Conservation (phyloP, 1,284 basidiomycete genomes). For the Microbotryomycetes sp. region DNA sequence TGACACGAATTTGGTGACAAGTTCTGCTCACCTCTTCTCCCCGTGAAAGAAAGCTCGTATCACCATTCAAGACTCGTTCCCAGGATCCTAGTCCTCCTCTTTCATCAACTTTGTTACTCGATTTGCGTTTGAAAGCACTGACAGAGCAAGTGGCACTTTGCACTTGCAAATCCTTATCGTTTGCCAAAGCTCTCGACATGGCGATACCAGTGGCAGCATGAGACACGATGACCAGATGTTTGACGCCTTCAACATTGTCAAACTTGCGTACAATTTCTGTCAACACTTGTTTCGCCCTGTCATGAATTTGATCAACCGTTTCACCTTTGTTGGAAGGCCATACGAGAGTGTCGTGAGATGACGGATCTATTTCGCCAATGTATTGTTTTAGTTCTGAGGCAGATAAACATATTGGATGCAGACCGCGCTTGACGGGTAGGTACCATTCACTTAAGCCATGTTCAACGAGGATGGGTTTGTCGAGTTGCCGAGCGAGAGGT, state of each 20-base stretch:
- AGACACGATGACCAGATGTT: conserved; percentile 59
- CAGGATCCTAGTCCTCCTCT: conserved; percentile 5
- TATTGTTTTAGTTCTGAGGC: conserved; percentile 51
- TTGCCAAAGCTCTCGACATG: conserved; percentile 57
- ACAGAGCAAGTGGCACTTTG: conserved; percentile 23
- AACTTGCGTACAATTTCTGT: conserved; percentile 52
- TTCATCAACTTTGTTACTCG: background rate
- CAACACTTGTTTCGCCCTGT: conserved; percentile 54
- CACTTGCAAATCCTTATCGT: conserved; percentile 40
- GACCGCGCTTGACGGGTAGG: conserved; percentile 57
- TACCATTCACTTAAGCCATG: conserved; percentile 82
- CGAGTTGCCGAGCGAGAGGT: conserved; percentile 57
- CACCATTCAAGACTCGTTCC: conserved; percentile 22
- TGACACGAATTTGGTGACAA: background rate
- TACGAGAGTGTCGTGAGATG: conserved; percentile 60
- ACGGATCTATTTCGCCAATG: conserved; percentile 56
- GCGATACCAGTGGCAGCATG: conserved; percentile 75
- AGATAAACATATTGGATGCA: conserved; percentile 61
- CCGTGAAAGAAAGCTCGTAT: conserved; percentile 16
- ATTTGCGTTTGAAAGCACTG: conserved; percentile 10
- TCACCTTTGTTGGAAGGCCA: conserved; percentile 64
- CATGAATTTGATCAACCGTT: conserved; percentile 57
- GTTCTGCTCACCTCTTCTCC: conserved; percentile 22
- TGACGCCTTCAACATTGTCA: conserved; percentile 43
- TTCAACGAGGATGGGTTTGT: conserved; percentile 62